Percentiles rank a stretch among this genome's conserved stretches.
Conservation (phyloP, 1,284 basidiomycete genomes). For the Cryptococcus sp. region DNA sequence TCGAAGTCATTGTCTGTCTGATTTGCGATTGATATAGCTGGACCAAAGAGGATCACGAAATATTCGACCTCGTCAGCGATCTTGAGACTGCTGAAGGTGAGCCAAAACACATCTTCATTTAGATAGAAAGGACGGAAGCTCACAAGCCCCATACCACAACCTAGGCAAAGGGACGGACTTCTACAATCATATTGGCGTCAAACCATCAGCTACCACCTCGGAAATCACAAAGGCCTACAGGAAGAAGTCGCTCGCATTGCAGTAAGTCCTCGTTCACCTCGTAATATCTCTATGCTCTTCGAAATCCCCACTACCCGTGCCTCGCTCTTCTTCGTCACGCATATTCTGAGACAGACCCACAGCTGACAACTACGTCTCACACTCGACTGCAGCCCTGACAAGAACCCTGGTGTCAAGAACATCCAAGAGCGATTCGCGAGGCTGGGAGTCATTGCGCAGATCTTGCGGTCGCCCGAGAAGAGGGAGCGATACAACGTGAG, state of each 20-base stretch:
- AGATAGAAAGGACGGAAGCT: no score
- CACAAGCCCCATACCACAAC: no score
- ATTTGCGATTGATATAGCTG: conserved; percentile 26
- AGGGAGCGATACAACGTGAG: conserved; percentile 68
- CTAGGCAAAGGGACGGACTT: conserved; percentile 86
- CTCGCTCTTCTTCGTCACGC: background rate
- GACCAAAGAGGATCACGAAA: conserved; percentile 82
- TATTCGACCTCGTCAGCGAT: conserved; percentile 89
- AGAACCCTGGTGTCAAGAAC: conserved; percentile 78
- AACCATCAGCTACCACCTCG: conserved; percentile 65
- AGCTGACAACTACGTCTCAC: conserved; percentile 1
- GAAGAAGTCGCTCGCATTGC: conserved; percentile 80
- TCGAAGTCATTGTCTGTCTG: background rate
- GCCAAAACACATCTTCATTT: no score
- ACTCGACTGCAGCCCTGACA: conserved; percentile 72
- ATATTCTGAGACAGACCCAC: background rate
- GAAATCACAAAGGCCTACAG: conserved; percentile 86
- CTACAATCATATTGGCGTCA: conserved; percentile 79
- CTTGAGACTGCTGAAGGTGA: conserved; percentile 77
- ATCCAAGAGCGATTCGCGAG: conserved; percentile 84
- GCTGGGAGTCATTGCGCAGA: conserved; percentile 79
- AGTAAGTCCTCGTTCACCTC: conserved; percentile 60
- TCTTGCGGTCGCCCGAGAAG: conserved; percentile 72
- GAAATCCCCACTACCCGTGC: background rate
- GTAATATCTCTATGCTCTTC: background rate